Evolutionary conservation across 2,329 filamentous ascomycete species (phyloP).

Genomic region (Alternaria ventricosa): DNA sequence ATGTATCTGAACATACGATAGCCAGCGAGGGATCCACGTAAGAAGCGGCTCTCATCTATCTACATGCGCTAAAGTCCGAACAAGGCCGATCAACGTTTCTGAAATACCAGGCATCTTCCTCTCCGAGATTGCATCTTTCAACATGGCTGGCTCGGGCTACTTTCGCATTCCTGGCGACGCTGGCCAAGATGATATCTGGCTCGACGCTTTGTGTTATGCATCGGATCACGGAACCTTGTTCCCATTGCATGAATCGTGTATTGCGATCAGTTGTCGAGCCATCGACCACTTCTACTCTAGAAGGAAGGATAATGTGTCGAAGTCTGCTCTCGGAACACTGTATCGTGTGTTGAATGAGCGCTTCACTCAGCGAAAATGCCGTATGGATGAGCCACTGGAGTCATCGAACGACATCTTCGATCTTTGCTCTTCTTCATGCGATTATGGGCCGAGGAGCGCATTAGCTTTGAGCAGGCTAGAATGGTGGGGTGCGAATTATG

Average conservation of each 20-base stretch:
- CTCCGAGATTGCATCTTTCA: conserved; percentile 24
- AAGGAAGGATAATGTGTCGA: neutral
- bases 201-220: conserved; percentile 22
- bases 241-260: conserved; percentile 33
- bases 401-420: conserved; percentile 27
- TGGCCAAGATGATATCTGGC: conserved; percentile 13
- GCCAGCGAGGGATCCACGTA: conserved; percentile 13
- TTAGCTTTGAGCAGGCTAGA: conserved; percentile 24
- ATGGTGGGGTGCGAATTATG: conserved; percentile 35
- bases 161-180: conserved; percentile 24
- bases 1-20: conserved; percentile 17
- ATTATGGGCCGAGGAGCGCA: conserved; percentile 28
- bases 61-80: neutral
- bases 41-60: neutral
- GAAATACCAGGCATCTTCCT: conserved; percentile 20
- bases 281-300: conserved; percentile 13
- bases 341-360: conserved; percentile 20
- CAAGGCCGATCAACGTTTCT: conserved; percentile 15
- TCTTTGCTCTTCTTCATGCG: conserved; percentile 10
- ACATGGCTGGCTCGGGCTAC: conserved; percentile 14
- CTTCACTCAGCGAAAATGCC: conserved; percentile 2
- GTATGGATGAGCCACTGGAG: neutral
- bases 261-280: conserved; percentile 26
- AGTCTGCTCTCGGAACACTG: conserved; percentile 14
- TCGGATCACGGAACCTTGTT: conserved; percentile 22